Conservation (phyloP, 495 filamentous ascomycete genomes). For the Tirmania nivea region DNA sequence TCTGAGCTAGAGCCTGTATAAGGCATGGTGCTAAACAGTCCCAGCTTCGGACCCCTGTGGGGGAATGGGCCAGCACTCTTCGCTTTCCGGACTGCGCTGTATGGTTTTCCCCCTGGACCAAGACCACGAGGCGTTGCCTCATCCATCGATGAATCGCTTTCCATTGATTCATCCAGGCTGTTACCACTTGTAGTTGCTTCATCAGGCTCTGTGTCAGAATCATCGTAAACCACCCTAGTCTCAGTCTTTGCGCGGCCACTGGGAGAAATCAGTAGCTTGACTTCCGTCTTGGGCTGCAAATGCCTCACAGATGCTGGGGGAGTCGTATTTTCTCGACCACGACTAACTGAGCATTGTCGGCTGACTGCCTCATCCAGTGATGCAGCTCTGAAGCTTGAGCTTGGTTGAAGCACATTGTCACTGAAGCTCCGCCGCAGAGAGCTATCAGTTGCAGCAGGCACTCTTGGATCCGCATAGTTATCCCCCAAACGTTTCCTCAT, state of each 20-base stretch:
- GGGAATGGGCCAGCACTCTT: slow-evolving; percentile 7
- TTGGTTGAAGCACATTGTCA: slow-evolving; percentile 8
- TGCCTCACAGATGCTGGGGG: background rate
- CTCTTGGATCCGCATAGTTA: background rate
- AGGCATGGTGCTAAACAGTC: background rate
- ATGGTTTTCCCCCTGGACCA: slow-evolving; percentile 17
- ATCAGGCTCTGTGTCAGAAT: slow-evolving; percentile 8
- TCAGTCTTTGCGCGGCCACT: slow-evolving; percentile 16
- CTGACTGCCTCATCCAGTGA: slow-evolving; percentile 15
- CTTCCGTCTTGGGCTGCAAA: slow-evolving; percentile 6
- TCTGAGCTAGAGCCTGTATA: too few relatives aligned
- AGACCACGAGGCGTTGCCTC: slow-evolving; percentile 15
- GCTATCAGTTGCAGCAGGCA: background rate
- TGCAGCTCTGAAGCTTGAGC: slow-evolving; percentile 10
- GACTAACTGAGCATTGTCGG: slow-evolving; percentile 8
- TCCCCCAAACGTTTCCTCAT: slow-evolving; percentile 7
- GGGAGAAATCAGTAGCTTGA: slow-evolving; percentile 16
- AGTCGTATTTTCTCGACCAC: background rate
- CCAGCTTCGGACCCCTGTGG: background rate
- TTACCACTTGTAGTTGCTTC: slow-evolving; percentile 1
- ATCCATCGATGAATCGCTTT: slow-evolving; percentile 19
- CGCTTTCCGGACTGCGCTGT: slow-evolving; percentile 13
- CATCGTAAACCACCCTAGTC: slow-evolving; percentile 15
- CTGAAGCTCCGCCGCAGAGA: slow-evolving; percentile 1
- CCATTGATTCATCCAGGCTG: slow-evolving; percentile 12